These are phyloP conservation scores for Exophiala sp. DNA, from an alignment of 2,329 filamentous ascomycete species.

Conservation along the genomic window DNA sequence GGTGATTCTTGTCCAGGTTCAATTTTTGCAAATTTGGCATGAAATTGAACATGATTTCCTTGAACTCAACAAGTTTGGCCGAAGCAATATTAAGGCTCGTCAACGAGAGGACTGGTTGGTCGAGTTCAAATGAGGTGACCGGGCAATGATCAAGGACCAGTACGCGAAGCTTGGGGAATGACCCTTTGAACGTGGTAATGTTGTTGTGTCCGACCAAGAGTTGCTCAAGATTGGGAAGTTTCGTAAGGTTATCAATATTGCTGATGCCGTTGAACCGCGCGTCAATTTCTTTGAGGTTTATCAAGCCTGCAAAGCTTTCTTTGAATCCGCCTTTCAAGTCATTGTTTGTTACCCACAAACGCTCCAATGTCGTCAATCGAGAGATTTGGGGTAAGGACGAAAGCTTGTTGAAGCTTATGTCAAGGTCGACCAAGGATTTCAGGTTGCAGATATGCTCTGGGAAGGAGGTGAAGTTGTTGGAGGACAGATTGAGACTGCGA, in stretches of 20 bases:
- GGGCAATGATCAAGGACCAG: slow-evolving; percentile 93
- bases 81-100: slow-evolving; percentile 86
- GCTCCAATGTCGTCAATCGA: slow-evolving; percentile 73
- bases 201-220: slow-evolving; percentile 88
- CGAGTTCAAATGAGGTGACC: slow-evolving; percentile 87
- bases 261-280: slow-evolving; percentile 88
- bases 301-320: slow-evolving; percentile 66
- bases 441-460: slow-evolving; percentile 81
- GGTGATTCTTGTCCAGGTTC: slow-evolving; percentile 90
- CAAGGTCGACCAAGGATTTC: slow-evolving; percentile 80
- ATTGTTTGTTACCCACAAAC: slow-evolving; percentile 95
- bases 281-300: slow-evolving; percentile 82
- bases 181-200: slow-evolving; percentile 83
- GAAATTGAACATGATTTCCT: slow-evolving; percentile 81
- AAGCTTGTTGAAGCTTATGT: slow-evolving; percentile 95
- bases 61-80: slow-evolving; percentile 82
- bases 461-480: slow-evolving; percentile 83
- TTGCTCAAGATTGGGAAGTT: slow-evolving; percentile 81
- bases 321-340: slow-evolving; percentile 73
- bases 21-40: slow-evolving; percentile 84
- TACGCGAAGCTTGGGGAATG: slow-evolving; percentile 78
- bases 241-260: slow-evolving; percentile 81
- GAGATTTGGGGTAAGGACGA: slow-evolving; percentile 75
- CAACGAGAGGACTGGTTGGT: slow-evolving; percentile 70
- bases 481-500: slow-evolving; percentile 84